Base-by-base conservation (phyloP, 148 eudicot species). In the Salicornia ramosissima region DNA sequence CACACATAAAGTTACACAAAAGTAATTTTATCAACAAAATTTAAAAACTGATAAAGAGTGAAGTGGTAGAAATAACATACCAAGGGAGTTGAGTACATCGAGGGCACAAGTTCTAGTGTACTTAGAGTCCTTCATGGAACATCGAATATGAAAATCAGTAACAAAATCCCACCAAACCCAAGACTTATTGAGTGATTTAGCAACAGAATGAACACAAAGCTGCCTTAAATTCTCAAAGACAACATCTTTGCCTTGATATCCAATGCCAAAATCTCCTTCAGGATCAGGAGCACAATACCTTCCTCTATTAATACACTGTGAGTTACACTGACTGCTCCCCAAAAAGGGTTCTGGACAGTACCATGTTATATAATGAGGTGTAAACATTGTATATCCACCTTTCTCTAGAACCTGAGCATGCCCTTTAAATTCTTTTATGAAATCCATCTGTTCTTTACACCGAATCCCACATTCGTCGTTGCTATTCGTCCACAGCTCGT, bases 141-240 rank as follows among this genome's bases (percentile, higher is more conserved):
- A 94, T 71, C 97, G 83, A 40, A 94, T 77, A 64, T 94, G 99
- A 40, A 90, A 90, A 87, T 94, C 99, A 14, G 99, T 87, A 50
- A 91, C 97, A 72, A 80, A 94, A 64, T 94, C 99, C 99, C 99
- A 94, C 99, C 99, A 94, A 70, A 91, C 85, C 99, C 99, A 94
- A 3, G 99, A 79, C 53, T 91, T 85, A 36, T 80, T 82, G 61
- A 73, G 80, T 46, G 83, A 85, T 65, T 94, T 87, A 30, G 93
- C 93, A 76, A 91, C 92, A 52, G 80, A 78, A 67, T 94, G 93
- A 3, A 94, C 96, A 74, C 99, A 94, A 51, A 94, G 88, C 78
- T 94, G 99, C 76, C 99, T 84, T 75, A 94, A 80, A 67, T 94
- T 94, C 87, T 94, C 99, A 25, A 82, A 71, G 42, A 94, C 99